Evolutionary conservation across 768 basidiomycete species (phyloP), one percentile per base, ranked within the genome.

Genomic region (Lyophyllum atratum): DNA sequence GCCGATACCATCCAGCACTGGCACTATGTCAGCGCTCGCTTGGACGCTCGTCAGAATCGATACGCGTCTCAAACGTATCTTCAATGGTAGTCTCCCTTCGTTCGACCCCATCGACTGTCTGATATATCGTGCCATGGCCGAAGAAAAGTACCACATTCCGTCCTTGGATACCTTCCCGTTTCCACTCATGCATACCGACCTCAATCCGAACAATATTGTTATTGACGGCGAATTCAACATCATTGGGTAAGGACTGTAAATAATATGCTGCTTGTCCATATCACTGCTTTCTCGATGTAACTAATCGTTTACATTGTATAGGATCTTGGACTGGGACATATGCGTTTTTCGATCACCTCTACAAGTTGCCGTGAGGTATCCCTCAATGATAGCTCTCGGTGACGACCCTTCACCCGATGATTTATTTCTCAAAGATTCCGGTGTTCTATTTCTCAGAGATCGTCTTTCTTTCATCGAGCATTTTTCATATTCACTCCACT

Each of bases 61-160:
- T 34, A 33, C 43, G 40, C 56, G 56, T 28, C 56, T 58, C 43
- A 47, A 19, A 25, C 56, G 56, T 46, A 58, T 58, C 50, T 58
- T 58, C 28, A 47, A 26, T n/a, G 50, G 56, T 31, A 50, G 52
- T 8, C 56, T 58, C 50, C 34, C 50, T 46, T 7, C 6, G 14
- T 58, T 58, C n/a, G 56, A 58, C 50, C 50, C 56, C 39, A 34
- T 58, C 28, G 56, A 58, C 37, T 52, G 56, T 22, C 33, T 58
- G 49, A 52, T 52, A n/a, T 52, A 52, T 46, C 50, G 56, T 52
- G 56, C 56, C 31, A 52, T 58, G 56, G 56, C 56, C 56, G 45
- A 58, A 33, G 56, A 48, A 52, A 52, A 33, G 4, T 47, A 52
- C 42, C 34, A 24, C 22, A 42, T 58, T 10, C 33, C 50, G 25